Evolutionary conservation across 2,329 filamentous ascomycete species (phyloP).

Genomic region (Fusarium aywerte): DNA sequence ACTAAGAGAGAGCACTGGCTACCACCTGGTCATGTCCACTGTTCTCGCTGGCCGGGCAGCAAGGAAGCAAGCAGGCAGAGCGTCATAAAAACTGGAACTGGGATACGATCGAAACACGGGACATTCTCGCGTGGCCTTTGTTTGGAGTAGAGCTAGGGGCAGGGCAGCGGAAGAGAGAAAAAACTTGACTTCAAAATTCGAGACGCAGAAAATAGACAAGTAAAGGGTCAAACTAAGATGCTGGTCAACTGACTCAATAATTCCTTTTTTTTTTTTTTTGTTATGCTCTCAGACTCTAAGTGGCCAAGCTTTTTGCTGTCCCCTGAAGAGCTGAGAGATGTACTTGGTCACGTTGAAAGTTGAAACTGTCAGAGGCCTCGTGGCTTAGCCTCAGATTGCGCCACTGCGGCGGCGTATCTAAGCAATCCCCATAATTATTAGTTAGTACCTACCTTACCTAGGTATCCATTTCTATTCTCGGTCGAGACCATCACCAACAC

Average conservation of each 20-base stretch:
- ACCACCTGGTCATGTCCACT: constrained; percentile 24
- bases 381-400: constrained; percentile 27
- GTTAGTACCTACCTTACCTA: too few relatives aligned
- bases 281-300: background rate
- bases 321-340: background rate
- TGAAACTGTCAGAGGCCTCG: constrained; percentile 16
- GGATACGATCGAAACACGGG: constrained; percentile 32
- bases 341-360: constrained; percentile 15
- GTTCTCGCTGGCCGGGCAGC: constrained; percentile 33
- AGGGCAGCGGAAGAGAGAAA: background rate
- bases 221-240: background rate
- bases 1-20: constrained; percentile 27
- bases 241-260: background rate
- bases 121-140: constrained; percentile 40
- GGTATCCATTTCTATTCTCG: constrained; percentile 24
- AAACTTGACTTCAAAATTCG: background rate
- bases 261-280: background rate
- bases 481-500: background rate
- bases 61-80: background rate
- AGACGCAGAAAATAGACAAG: background rate
- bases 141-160: constrained; percentile 26
- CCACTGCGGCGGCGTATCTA: constrained; percentile 30
- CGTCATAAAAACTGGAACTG: constrained; percentile 22
- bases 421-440: background rate
- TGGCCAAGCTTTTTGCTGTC: background rate